phyloP scores from a whole-genome alignment of 352 stramenopile genomes.

The Paralagenidium karlingii region DNA sequence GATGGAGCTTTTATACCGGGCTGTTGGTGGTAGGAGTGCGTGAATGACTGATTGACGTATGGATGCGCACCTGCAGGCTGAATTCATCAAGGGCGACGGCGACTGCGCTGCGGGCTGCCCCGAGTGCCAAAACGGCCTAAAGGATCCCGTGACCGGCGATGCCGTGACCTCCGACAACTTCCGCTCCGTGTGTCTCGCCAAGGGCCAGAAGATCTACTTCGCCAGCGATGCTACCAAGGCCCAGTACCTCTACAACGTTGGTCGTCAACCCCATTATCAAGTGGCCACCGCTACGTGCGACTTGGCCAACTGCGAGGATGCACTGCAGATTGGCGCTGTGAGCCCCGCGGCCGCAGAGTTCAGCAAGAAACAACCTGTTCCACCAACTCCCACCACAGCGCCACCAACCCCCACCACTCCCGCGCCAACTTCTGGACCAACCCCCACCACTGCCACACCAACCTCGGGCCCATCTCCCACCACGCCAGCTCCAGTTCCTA shows the following conservation, averaged over 20 bases:
- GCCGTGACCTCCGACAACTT: conserved; percentile 40
- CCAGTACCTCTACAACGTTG: conserved; percentile 45
- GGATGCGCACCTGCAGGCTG: conserved; percentile 11
- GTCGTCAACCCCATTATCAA: conserved; percentile 25
- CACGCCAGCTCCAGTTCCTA: too few species aligned
- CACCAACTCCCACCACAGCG: too few species aligned
- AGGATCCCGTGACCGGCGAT: conserved; percentile 48
- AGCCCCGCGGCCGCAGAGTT: conserved; percentile 31
- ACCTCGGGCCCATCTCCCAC: too few species aligned
- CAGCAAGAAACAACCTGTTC: conserved; percentile 10
- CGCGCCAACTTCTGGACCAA: too few species aligned
- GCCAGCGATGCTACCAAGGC: conserved; percentile 49
- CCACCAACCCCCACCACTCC: too few species aligned
- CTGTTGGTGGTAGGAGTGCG: too few species aligned
- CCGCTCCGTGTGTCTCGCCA: conserved; percentile 53
- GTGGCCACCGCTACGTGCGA: conserved; percentile 48
- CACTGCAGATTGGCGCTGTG: conserved; percentile 35
- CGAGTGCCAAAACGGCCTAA: conserved; percentile 29
- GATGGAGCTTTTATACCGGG: conserved; percentile 5
- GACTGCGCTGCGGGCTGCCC: conserved; percentile 21
- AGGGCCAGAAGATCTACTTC: conserved; percentile 82
- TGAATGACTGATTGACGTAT: background rate
- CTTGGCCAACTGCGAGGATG: conserved; percentile 34
- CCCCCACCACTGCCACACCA: too few species aligned
- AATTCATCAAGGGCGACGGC: conserved; percentile 21